phyloP scores from a whole-genome alignment of 495 filamentous ascomycete species.

The Neurospora terricola region DNA sequence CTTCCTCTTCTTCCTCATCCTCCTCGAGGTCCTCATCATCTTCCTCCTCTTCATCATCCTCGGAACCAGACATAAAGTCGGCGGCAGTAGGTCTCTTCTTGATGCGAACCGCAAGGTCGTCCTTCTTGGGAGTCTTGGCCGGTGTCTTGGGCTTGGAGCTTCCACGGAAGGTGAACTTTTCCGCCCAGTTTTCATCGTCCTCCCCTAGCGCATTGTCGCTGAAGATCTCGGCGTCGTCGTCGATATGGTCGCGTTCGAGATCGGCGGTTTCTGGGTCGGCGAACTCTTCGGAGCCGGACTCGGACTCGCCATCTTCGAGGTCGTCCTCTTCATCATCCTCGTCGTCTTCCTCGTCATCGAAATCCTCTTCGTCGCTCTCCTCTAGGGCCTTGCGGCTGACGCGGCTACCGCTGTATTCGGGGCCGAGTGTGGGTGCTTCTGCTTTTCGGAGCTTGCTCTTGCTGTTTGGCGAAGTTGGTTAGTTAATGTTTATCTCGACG shows the following conservation, averaged over 20 bases:
- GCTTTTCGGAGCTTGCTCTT: constrained; percentile 79
- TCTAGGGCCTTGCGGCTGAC: constrained; percentile 66
- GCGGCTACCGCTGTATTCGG: constrained; percentile 69
- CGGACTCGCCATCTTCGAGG: constrained; percentile 14
- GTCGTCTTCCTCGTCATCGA: constrained; percentile 31
- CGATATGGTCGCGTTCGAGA: constrained; percentile 35
- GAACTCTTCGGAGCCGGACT: constrained; percentile 30
- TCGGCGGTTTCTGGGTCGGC: constrained; percentile 37
- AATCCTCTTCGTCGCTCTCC: constrained; percentile 26
- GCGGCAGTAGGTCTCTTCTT: constrained; percentile 34
- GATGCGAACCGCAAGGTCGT: constrained; percentile 3
- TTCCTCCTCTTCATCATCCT: constrained; percentile 21
- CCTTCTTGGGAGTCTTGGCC: constrained; percentile 15
- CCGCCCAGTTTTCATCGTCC: constrained; percentile 39
- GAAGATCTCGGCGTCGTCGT: constrained; percentile 47
- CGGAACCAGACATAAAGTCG: constrained; percentile 41
- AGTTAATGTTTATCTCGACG: constrained; percentile 1
- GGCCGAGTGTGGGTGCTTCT: constrained; percentile 55
- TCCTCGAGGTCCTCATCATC: constrained; percentile 14
- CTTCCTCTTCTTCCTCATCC: constrained; percentile 20
- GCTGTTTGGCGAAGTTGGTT: constrained; percentile 49
- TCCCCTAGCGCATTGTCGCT: constrained; percentile 53
- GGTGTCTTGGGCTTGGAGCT: constrained; percentile 34
- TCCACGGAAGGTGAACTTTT: constrained; percentile 47
- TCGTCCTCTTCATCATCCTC: constrained; percentile 28